These are phyloP conservation scores for Tulasnella sp. DNA, from an alignment of 768 basidiomycete genomes.

Conservation along the genomic window DNA sequence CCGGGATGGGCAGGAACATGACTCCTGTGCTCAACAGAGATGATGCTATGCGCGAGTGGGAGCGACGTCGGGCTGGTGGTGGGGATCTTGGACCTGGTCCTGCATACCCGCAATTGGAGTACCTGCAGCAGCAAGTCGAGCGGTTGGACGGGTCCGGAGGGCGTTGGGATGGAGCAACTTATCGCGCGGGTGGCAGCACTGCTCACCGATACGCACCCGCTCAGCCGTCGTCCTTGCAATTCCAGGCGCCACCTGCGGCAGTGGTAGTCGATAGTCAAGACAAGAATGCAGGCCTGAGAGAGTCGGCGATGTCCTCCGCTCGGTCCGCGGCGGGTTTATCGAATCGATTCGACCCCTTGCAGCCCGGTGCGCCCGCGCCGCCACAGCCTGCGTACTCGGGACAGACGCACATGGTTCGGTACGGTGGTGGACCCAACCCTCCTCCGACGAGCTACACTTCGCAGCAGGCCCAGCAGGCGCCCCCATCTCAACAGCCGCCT, in stretches of 20 bases:
- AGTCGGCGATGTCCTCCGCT: slow-evolving; percentile 64
- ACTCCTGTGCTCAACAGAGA: slow-evolving; percentile 94
- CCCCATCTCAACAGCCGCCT: neutral
- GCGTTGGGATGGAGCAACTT: neutral
- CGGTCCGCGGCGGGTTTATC: slow-evolving; percentile 18
- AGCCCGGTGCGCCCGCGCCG: slow-evolving; percentile 15
- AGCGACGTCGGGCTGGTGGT: slow-evolving; percentile 76
- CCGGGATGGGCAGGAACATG: slow-evolving; percentile 65
- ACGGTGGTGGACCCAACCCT: neutral
- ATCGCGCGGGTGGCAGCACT: neutral
- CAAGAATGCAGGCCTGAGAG: slow-evolving; percentile 42
- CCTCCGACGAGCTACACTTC: neutral
- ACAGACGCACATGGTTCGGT: slow-evolving; percentile 11
- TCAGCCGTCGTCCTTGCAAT: slow-evolving; percentile 39
- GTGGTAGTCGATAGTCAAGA: slow-evolving; percentile 64
- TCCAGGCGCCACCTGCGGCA: slow-evolving; percentile 54
- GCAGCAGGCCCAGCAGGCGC: slow-evolving; percentile 2
- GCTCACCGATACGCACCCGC: slow-evolving; percentile 25
- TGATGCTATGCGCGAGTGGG: slow-evolving; percentile 95
- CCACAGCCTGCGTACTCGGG: slow-evolving; percentile 26
- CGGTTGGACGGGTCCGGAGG: neutral
- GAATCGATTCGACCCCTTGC: neutral
- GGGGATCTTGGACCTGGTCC: slow-evolving; percentile 46
- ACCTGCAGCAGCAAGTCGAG: slow-evolving; percentile 85
- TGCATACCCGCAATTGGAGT: slow-evolving; percentile 86